Evolutionary conservation across 441 rosid genomes (phyloP), one percentile per base, ranked within the genome.

Genomic region (Omphalea diandra): DNA sequence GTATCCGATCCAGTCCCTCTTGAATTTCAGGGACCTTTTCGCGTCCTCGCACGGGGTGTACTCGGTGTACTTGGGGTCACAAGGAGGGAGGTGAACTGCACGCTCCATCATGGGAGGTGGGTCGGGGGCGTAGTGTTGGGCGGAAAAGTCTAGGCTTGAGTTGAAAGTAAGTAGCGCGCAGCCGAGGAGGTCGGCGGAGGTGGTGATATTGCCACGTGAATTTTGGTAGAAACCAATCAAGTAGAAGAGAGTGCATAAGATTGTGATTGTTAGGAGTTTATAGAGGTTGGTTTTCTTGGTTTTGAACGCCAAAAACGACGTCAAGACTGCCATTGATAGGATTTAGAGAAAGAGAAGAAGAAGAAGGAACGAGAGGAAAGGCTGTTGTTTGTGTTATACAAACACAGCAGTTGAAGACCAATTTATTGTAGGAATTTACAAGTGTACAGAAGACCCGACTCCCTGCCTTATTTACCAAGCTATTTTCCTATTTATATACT

Each of bases 31-130:
- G 52, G 97, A 94, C 22, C 99, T 85, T 56, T 79, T 56, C 0
- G 15, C 77, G 69, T 88, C 93, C 81, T 92, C 90, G 70, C 97
- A 92, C 0, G 97, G 97, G 43, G 93, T 92, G 84, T 80, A 75
- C 85, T 92, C 96, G 73, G 79, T 75, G 74, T 66, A 77, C 0
- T 56, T 53, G 1, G 75, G 65, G 46, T 54, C 81, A 47, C 97
- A 92, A 1, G 84, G 67, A 0, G 89, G 87, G 77, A 76, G 63
- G 67, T 70, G 69, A 20, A 27, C 12, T 1, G 1, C 69, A 62
- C 75, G 62, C 32, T 60, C 73, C 59, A 14, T 38, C 41, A 27
- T 5, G 3, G 66, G 8, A 0, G 44, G 67, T 0, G 76, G 71
- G 35, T 59, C 66, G 3, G 70, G 77, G 20, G 76, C 49, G 20